A percentile compares a stretch with the other conserved stretches of the same genome.
Conservation (phyloP, 2,329 filamentous ascomycete genomes). For the Catunica adiposa region DNA sequence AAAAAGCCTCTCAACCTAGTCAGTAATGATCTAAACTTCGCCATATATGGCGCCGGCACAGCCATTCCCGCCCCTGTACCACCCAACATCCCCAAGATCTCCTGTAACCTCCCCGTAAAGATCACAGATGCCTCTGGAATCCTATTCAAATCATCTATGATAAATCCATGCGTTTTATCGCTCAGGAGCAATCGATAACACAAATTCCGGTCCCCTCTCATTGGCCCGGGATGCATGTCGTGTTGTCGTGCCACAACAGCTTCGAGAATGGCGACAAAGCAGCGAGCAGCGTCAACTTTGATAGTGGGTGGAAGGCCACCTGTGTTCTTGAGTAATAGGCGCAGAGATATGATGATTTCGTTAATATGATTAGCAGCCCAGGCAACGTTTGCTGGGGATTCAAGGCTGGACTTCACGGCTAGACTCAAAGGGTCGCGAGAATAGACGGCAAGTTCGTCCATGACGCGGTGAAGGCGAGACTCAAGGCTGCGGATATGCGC, state of each 20-base stretch:
- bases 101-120: constrained; percentile 26
- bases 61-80: constrained; percentile 17
- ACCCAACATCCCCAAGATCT: constrained; percentile 21
- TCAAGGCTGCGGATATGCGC: constrained; percentile 33
- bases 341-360: constrained; percentile 28
- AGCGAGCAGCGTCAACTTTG: constrained; percentile 29
- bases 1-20: constrained; percentile 8
- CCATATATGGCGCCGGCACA: constrained; percentile 20
- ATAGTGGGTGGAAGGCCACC: constrained; percentile 21
- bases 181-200: constrained; percentile 33
- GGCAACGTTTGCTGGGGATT: constrained; percentile 25
- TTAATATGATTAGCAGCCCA: constrained; percentile 35
- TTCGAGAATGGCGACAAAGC: constrained; percentile 32
- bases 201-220: constrained; percentile 26
- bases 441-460: constrained; percentile 27
- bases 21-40: constrained; percentile 20
- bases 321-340: constrained; percentile 11
- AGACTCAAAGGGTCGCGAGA: neutral
- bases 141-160: constrained; percentile 27
- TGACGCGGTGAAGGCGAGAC: constrained; percentile 31
- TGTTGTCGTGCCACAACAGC: constrained; percentile 27
- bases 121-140: constrained; percentile 29
- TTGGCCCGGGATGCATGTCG: constrained; percentile 21
- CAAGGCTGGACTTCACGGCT: constrained; percentile 5
- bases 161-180: constrained; percentile 25